Evolutionary conservation across 1,284 basidiomycete genomes (phyloP), one percentile per base, ranked within the genome.

Genomic region (Exobasidium rhododendri): DNA sequence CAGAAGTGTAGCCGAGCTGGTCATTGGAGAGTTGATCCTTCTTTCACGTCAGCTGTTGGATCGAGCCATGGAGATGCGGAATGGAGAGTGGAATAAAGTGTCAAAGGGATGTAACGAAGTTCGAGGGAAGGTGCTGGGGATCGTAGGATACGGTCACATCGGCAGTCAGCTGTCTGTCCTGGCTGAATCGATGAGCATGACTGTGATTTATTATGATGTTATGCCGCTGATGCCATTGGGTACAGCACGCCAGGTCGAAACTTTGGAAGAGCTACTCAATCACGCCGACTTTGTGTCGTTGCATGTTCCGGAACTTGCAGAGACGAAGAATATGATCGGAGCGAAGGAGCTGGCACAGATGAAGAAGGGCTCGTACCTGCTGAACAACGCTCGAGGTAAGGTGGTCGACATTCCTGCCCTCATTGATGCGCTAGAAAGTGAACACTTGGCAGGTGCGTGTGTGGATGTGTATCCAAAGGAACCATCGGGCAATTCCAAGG

Each of bases 91-190:
- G 96, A 98, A 99, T 86, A 99, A 99, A 83, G 89, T 97, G 75
- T 96, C 92, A 73, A 97, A 96, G 81, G 88, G 88, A 67, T 99
- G 96, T 83, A 98, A 92, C 91, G 96, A 99, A 82, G 83, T 98
- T 67, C 88, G 96, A 59, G 94, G 94, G 73, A 98, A 98, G 85
- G 94, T 92, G 0, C 86, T 99, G 52, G 96, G 96, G 64, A 98
- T 99, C 72, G 87, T 99, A 40, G 96, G 96, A 47, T 99, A 97
- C 82, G 96, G 96, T 49, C 96, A 99, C 83, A 99, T 99, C 73
- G 96, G 96, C 65, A 86, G 93, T 46, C 96, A 99, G 82, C 87
- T 99, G 62, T 96, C 92, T 29, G 96, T 99, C 32, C 88, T 99
- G 35, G 90, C 94, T 55, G 96, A 99, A 82, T 87, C 94, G 2